A percentile compares a stretch with the other conserved stretches of the same genome.
Conservation (phyloP, 2,329 filamentous ascomycete species). For the Biscogniauxia marginata region DNA sequence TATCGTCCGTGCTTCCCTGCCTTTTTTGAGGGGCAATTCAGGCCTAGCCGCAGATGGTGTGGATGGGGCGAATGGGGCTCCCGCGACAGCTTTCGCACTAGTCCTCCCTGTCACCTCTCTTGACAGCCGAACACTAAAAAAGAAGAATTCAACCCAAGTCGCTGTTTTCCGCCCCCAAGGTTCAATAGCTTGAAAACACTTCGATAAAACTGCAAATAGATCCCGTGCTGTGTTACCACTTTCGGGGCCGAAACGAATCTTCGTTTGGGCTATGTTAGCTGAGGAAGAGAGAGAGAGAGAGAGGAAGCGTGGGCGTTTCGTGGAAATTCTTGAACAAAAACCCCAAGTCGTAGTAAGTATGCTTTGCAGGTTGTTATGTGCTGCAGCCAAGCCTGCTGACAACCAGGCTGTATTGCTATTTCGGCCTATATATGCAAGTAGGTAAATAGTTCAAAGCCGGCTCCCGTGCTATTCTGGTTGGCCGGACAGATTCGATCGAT, state of each 20-base stretch:
- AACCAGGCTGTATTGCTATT: conserved; percentile 3
- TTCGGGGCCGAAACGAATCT: no score
- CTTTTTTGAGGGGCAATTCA: background rate
- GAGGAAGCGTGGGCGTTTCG: background rate
- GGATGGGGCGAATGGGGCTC: background rate
- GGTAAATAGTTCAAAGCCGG: background rate
- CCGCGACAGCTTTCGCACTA: background rate
- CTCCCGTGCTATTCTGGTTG: background rate
- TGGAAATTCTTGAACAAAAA: background rate
- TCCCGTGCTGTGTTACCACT: no score
- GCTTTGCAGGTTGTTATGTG: conserved; percentile 1
- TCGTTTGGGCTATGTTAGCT: background rate
- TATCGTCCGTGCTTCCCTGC: background rate
- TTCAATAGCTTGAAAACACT: background rate
- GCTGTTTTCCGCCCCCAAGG: background rate
- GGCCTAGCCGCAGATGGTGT: background rate
- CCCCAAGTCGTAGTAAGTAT: background rate
- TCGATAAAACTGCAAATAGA: background rate
- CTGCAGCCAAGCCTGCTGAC: conserved; percentile 20
- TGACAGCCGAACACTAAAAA: background rate
- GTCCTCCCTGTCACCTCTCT: background rate
- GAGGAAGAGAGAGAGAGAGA: background rate
- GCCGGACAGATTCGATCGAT: background rate
- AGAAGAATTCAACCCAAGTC: background rate
- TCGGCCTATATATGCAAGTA: conserved; percentile 6